Evolutionary conservation across 306 rosid genomes (phyloP).

Genomic region (Gastrolobium bilobum): DNA sequence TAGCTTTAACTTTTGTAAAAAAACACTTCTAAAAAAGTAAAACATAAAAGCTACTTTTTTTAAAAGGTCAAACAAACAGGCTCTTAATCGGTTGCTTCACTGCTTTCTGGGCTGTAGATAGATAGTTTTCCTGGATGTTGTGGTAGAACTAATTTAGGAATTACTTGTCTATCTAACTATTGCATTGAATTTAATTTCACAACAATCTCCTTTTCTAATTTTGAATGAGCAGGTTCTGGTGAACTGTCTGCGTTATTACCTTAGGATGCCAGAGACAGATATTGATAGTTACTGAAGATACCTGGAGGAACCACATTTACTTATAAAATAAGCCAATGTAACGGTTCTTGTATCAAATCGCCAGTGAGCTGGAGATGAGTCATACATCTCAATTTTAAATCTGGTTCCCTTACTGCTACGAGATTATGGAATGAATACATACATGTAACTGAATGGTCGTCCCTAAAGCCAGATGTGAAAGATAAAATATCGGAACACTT

Average conservation of each 20-base stretch:
- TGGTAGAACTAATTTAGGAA: slow-evolving; percentile 17
- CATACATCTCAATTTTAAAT: slow-evolving; percentile 18
- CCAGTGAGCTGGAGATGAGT: slow-evolving; percentile 31
- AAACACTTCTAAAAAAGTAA: too few species aligned
- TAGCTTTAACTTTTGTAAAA: too few species aligned
- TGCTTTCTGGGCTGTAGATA: background rate
- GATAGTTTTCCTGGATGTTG: background rate
- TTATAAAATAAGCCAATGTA: slow-evolving; percentile 47
- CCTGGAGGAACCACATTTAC: slow-evolving; percentile 30
- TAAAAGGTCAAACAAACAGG: too few species aligned
- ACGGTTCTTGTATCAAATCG: slow-evolving; percentile 37
- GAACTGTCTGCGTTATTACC: slow-evolving; percentile 89
- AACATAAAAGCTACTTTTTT: too few species aligned
- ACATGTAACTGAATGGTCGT: slow-evolving; percentile 15
- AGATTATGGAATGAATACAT: slow-evolving; percentile 30
- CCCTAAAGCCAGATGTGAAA: slow-evolving; percentile 21
- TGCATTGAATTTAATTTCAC: slow-evolving; percentile 31
- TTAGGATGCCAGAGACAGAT: slow-evolving; percentile 93
- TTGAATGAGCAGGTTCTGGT: slow-evolving; percentile 76
- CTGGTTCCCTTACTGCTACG: slow-evolving; percentile 39
- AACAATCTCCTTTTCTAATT: slow-evolving; percentile 1
- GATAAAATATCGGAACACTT: slow-evolving; percentile 10
- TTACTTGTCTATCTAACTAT: background rate
- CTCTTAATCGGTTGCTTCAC: background rate
- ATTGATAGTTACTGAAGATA: slow-evolving; percentile 77